A percentile compares a stretch with the other conserved stretches of the same genome.
Conservation (phyloP, 306 rosid species). For the Acacia crassicarpa region DNA sequence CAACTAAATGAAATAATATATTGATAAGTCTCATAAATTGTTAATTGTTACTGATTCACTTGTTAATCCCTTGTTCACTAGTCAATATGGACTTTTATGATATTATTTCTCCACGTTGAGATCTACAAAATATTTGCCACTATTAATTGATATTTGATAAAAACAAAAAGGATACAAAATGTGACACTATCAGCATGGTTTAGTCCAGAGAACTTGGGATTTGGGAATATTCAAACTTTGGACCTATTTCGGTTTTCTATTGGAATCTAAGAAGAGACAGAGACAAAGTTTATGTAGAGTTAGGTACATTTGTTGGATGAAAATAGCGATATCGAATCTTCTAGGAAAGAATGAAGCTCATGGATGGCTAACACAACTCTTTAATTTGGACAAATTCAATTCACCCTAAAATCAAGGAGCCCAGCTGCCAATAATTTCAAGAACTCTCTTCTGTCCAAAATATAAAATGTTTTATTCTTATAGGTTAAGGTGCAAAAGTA, state of each 20-base stretch:
- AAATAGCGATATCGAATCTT: not conserved
- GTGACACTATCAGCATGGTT: not conserved
- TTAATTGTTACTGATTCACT: too few species aligned
- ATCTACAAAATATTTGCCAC: too few species aligned
- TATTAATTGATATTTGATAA: not conserved
- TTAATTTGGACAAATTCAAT: not conserved
- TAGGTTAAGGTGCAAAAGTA: too few species aligned
- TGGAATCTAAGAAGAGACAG: not conserved
- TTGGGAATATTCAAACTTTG: not conserved
- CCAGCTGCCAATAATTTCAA: not conserved
- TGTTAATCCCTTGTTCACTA: too few species aligned
- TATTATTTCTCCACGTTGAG: too few species aligned
- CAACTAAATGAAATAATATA: too few species aligned
- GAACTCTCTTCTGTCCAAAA: too few species aligned
- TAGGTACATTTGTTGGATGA: not conserved
- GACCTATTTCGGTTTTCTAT: not conserved
- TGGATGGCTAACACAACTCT: not conserved
- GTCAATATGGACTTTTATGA: too few species aligned
- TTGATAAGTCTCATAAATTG: too few species aligned
- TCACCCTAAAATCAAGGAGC: not conserved
- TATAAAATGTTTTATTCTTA: too few species aligned
- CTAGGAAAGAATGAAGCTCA: not conserved
- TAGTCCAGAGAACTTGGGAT: not conserved
- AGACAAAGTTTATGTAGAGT: not conserved
- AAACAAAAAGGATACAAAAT: not conserved